phyloP scores from a whole-genome alignment of 352 stramenopile genomes.

The Pythium brachiatum region DNA sequence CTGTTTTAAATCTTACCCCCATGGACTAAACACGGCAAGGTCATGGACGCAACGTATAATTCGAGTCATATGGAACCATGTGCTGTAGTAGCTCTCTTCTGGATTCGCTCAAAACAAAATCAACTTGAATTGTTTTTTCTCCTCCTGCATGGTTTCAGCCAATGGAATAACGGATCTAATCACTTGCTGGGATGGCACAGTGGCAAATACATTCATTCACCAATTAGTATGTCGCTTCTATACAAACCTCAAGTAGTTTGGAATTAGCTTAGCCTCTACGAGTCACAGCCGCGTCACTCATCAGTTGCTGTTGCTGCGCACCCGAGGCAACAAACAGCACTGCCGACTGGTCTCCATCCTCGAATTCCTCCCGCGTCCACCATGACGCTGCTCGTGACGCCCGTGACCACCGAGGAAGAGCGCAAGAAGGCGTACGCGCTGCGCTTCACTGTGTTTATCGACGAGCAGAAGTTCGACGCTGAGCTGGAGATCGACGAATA shows the following conservation, averaged over 20 bases:
- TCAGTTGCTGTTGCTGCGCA: not conserved
- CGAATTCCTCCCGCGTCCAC: not conserved
- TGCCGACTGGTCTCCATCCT: not conserved
- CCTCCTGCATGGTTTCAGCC: not conserved
- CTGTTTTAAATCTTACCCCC: too few species aligned
- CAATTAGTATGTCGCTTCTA: not conserved
- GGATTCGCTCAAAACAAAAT: too few species aligned
- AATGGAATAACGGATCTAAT: not conserved
- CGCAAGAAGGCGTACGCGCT: constrained; percentile 40
- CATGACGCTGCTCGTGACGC: constrained; percentile 22
- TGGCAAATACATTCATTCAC: not conserved
- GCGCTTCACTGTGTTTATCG: constrained; percentile 49
- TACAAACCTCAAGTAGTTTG: not conserved
- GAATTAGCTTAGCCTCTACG: too few species aligned
- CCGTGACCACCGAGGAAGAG: constrained; percentile 38
- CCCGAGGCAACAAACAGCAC: too few species aligned
- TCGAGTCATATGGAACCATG: too few species aligned
- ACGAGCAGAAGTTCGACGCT: constrained; percentile 49
- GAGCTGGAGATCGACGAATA: constrained; percentile 44
- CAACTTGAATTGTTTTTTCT: not conserved
- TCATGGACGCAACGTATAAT: too few species aligned
- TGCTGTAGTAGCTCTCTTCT: too few species aligned
- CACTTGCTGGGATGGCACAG: not conserved
- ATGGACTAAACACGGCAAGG: too few species aligned
- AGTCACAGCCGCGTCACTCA: too few species aligned